Evolutionary conservation across 2,329 filamentous ascomycete genomes (phyloP).

Genomic region (Penicillium sp.): DNA sequence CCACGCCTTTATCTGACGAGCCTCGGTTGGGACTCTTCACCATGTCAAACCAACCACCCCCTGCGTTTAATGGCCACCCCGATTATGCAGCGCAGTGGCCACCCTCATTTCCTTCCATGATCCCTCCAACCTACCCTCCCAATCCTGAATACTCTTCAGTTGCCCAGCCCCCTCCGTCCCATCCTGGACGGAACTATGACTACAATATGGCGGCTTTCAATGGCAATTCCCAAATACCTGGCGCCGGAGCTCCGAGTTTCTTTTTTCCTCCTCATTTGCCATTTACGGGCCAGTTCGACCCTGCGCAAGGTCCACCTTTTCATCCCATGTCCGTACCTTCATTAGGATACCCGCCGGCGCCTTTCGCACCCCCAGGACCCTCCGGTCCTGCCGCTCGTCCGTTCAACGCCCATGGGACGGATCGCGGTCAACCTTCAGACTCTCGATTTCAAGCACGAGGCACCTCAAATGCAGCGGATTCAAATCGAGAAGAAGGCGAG

Average conservation of each 20-base stretch:
- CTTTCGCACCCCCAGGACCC: constrained; percentile 13
- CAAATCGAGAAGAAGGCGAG: constrained; percentile 70
- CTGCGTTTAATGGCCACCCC: constrained; percentile 42
- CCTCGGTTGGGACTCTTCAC: constrained; percentile 2
- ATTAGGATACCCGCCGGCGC: constrained; percentile 23
- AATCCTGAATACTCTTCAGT: constrained; percentile 24
- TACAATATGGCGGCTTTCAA: constrained; percentile 26
- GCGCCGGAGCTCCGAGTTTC: constrained; percentile 8
- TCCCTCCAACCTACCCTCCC: constrained; percentile 28
- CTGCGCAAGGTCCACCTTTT: constrained; percentile 32
- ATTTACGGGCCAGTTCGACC: constrained; percentile 34
- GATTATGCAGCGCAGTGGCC: constrained; percentile 40
- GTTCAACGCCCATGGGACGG: not conserved
- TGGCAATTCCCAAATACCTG: constrained; percentile 31
- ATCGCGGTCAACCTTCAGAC: not conserved
- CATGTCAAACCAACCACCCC: constrained; percentile 51
- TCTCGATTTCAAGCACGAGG: constrained; percentile 13
- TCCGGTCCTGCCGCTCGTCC: constrained; percentile 6
- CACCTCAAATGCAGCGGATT: constrained; percentile 31
- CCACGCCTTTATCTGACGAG: not conserved
- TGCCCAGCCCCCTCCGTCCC: constrained; percentile 20
- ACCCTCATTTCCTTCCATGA: constrained; percentile 29
- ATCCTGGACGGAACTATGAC: constrained; percentile 15
- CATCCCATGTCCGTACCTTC: constrained; percentile 31
- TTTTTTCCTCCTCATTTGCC: constrained; percentile 32